phyloP scores from a whole-genome alignment of 345 rosid species.

The Lepidium sativum region DNA sequence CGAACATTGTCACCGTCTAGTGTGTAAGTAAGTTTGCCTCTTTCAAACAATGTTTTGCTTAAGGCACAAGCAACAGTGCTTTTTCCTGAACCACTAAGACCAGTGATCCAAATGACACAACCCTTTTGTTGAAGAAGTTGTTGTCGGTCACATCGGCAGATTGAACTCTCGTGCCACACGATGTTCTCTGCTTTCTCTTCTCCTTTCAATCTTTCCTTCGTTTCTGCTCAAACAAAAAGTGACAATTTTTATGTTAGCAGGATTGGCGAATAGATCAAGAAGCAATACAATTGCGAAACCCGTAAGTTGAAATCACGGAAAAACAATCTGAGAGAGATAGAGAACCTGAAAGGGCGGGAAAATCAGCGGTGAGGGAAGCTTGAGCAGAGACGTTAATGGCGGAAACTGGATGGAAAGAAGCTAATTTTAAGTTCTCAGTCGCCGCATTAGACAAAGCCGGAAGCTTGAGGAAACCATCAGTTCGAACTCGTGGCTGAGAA shows the following conservation, averaged over 20 bases:
- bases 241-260: no score
- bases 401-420: conserved; percentile 25
- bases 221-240: conserved; percentile 12
- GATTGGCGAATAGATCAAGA: no score
- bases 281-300: no score
- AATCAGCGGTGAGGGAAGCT: conserved; percentile 28
- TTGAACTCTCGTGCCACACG: conserved; percentile 65
- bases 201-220: conserved; percentile 5
- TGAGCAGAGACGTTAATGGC: conserved; percentile 41
- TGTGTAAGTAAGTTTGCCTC: conserved; percentile 64
- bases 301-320: not conserved
- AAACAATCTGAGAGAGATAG: not conserved
- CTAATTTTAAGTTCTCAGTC: not conserved
- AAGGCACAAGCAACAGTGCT: conserved; percentile 82
- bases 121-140: conserved; percentile 75
- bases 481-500: conserved; percentile 2
- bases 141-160: conserved; percentile 54
- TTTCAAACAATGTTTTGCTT: conserved; percentile 42
- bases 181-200: conserved; percentile 50
- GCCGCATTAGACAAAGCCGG: not conserved
- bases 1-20: conserved; percentile 82
- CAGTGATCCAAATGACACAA: conserved; percentile 78
- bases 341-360: conserved; percentile 31
- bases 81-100: conserved; percentile 87
- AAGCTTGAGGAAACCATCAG: conserved; percentile 24